Conservation (phyloP, 2,329 filamentous ascomycete species). For the Penicillium nordicum region DNA sequence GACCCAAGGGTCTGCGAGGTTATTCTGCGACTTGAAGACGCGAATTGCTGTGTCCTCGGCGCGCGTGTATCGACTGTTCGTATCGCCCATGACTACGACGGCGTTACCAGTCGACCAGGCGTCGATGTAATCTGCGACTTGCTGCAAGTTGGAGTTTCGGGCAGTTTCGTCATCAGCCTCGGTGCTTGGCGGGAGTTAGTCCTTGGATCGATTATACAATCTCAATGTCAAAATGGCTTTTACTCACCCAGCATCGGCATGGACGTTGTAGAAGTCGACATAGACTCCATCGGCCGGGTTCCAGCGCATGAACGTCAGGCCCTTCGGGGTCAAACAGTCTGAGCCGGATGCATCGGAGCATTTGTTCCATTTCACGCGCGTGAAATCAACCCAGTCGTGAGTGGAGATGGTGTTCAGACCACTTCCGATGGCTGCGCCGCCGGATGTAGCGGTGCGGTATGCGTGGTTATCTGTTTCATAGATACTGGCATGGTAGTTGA, state of each 20-base stretch:
- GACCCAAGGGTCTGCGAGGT: conserved; percentile 59
- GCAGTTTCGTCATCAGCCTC: conserved; percentile 53
- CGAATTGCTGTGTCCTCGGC: conserved; percentile 50
- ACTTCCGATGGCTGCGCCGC: conserved; percentile 61
- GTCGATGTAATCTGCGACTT: conserved; percentile 58
- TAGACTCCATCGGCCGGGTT: conserved; percentile 53
- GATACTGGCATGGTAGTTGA: conserved; percentile 64
- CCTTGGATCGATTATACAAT: neutral
- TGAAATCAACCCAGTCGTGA: conserved; percentile 55
- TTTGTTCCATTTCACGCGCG: conserved; percentile 56
- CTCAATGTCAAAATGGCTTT: neutral
- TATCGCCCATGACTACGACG: conserved; percentile 63
- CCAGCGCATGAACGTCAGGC: conserved; percentile 65
- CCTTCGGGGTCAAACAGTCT: conserved; percentile 67
- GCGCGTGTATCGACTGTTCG: conserved; percentile 63
- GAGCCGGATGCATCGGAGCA: conserved; percentile 51
- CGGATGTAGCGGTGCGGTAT: conserved; percentile 61
- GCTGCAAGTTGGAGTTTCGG: conserved; percentile 57
- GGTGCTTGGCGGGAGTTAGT: conserved; percentile 27
- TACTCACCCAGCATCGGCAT: conserved; percentile 59
- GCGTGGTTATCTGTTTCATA: conserved; percentile 53
- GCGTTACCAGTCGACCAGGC: conserved; percentile 57
- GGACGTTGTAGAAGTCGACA: conserved; percentile 64
- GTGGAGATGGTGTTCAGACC: conserved; percentile 64
- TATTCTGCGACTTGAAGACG: conserved; percentile 51